Base-by-base conservation (phyloP, 1,284 basidiomycete species). In the Ustilago hordei region DNA sequence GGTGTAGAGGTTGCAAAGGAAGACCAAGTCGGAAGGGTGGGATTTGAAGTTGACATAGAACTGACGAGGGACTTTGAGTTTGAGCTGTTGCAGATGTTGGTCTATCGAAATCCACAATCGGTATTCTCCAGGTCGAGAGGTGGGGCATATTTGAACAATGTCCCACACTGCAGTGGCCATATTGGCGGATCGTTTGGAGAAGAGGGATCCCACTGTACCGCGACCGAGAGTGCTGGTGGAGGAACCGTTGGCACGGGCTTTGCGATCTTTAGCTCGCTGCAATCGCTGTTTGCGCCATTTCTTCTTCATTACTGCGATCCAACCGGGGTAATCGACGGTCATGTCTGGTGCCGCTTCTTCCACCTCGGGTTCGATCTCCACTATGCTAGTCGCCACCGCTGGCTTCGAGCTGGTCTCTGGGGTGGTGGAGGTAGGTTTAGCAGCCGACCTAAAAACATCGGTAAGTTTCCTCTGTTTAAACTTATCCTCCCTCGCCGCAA, bases 381-480 rank as follows among this genome's bases (percentile, higher is more conserved):
- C n/a, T 5, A 64, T 61, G 31, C 60, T 69, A 0, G 69, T 54
- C 23, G 60, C 55, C 15, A 58, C 62, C 8, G 45, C 43, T 2
- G 64, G 54, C 32, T 71, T 57, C 11, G 66, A 36, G 43, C 56
- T 65, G 8, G 63, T 48, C 39, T 73, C 64, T 32, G 45, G 52
- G 7, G 63, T 54, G 2, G 45, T 55, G 7, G 63, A 48, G 2
- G 60, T 56, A 17, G 83, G 82, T 47, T 75, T 78, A 38, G 69
- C 69, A 39, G 75, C 73, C 88, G 89, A 64, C 53, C 88, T 90
- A 88, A 99, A 99, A 88, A 98, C 98, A 82, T 98, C 95, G 0
- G 95, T 96, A 52, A 99, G 89, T 87, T 95, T 98, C 87, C 96
- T 95, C 86, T 99, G 97, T 85, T 94, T 95, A 89, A 98, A 98